These are phyloP conservation scores for Echites panduratus DNA, from an alignment of 257 asterid genomes.

Conservation along the genomic window DNA sequence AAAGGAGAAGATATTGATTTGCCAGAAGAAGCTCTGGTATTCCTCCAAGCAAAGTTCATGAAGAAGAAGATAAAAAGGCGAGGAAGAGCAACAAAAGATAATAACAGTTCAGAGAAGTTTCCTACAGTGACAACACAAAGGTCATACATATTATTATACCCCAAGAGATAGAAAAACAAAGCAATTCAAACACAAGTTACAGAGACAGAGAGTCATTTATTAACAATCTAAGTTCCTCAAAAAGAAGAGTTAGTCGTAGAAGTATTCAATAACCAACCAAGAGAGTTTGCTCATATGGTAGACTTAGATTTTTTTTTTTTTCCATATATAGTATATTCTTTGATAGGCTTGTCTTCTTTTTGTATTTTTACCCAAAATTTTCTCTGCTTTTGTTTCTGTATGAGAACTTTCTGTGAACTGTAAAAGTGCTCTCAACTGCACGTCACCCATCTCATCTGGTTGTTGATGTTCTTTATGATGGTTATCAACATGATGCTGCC, in stretches of 20 bases:
- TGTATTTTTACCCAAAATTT: conserved; percentile 19
- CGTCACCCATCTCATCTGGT: conserved; percentile 1
- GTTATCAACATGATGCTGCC: not conserved
- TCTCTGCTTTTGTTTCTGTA: not conserved
- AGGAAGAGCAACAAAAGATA: not conserved
- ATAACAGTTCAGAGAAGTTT: conserved; percentile 5
- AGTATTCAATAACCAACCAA: conserved; percentile 20
- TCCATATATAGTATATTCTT: conserved; percentile 31
- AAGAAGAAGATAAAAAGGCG: conserved; percentile 15
- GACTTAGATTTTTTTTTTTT: not conserved
- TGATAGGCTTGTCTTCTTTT: conserved; percentile 30
- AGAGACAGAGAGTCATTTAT: conserved; percentile 10
- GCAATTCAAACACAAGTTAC: conserved; percentile 15
- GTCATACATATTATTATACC: conserved; percentile 14
- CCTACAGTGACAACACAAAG: conserved; percentile 32
- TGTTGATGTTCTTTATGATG: conserved; percentile 7
- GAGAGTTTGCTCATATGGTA: not conserved
- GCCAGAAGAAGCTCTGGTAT: conserved; percentile 99
- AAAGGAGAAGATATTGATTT: conserved; percentile 71
- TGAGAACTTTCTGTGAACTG: conserved; percentile 9
- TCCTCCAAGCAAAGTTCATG: conserved; percentile 53
- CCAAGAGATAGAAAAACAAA: conserved; percentile 30
- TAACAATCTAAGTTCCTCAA: conserved; percentile 13
- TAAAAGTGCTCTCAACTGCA: conserved; percentile 7
- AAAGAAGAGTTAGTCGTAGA: conserved; percentile 24